Evolutionary conservation across 129 eudicot species (phyloP), one percentile per base, ranked within the genome.

Genomic region (Lonicera japonica): DNA sequence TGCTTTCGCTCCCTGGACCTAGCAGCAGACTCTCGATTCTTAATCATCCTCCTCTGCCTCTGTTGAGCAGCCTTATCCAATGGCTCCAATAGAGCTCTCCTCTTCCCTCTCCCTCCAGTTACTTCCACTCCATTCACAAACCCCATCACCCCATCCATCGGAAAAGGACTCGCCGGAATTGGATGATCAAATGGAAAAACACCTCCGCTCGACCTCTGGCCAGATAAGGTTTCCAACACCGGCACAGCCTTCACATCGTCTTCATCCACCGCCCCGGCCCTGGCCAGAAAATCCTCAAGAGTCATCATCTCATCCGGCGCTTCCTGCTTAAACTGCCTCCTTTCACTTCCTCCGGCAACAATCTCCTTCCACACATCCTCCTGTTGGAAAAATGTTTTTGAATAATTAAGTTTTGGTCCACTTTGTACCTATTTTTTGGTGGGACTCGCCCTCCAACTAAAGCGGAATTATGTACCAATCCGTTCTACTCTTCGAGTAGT

Each of bases 11-110:
- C 98, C 53, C 98, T 73, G 8, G 98, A 91, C 79, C 96, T 73
- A 3, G 98, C 96, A 19, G 97, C 97, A 0, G 95, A 86, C 80
- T 90, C 97, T 34, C 97, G 57, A 60, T 90, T 90, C 88, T 91
- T 91, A 64, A 87, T 91, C 98, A 91, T 91, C 83, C 98, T 84
- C 72, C 95, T 77, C 61, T 91, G 98, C 73, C 96, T 75, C 73
- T 87, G 95, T 60, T 77, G 90, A 45, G 88, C 90, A 43, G 82
- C 96, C 78, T 80, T 91, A 80, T 91, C 98, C 71, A 84, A 56
- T 0, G 88, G 80, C 68, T 90, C 97, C 79, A 80, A 68, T 40
- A 75, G 34, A 54, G 73, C 68, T 43, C 82, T 72, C 60, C 95
- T 77, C 81, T 79, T 83, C 74, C 92, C 95, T 73, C 80, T 66